Evolutionary conservation across 495 filamentous ascomycete genomes (phyloP).

Genomic region (Cercophora samala): DNA sequence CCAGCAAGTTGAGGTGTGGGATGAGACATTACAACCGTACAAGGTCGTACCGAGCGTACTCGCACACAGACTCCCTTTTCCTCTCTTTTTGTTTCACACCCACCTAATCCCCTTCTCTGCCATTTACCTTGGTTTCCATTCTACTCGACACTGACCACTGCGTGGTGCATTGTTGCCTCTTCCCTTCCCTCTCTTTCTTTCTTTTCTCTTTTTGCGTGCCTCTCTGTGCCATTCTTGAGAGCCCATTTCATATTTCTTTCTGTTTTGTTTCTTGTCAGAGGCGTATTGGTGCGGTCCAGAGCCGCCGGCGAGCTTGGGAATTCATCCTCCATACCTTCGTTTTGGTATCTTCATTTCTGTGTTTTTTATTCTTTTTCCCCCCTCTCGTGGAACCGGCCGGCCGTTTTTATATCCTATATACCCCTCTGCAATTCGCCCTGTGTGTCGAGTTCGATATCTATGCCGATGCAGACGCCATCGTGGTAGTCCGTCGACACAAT

Average conservation of each 20-base stretch:
- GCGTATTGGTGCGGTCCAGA: background rate
- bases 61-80: background rate
- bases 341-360: slow-evolving; percentile 7
- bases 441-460: slow-evolving; percentile 1
- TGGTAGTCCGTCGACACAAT: slow-evolving; percentile 22
- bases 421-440: slow-evolving; percentile 8
- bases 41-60: slow-evolving; percentile 8
- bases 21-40: slow-evolving; percentile 17
- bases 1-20: slow-evolving; percentile 3
- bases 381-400: slow-evolving; percentile 13
- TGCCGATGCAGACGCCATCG: slow-evolving; percentile 33
- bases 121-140: slow-evolving; percentile 8
- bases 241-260: background rate
- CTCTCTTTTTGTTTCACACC: slow-evolving; percentile 18
- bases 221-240: background rate
- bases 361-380: slow-evolving; percentile 8
- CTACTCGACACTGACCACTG: slow-evolving; percentile 14
- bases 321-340: slow-evolving; percentile 8
- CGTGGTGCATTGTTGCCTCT: slow-evolving; percentile 12
- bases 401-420: slow-evolving; percentile 12
- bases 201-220: slow-evolving; percentile 14
- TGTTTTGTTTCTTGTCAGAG: slow-evolving; percentile 10
- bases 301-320: slow-evolving; percentile 20
- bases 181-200: slow-evolving; percentile 15
- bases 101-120: slow-evolving; percentile 18